Base-by-base conservation (phyloP, 352 stramenopile genomes). In the Phytophthora litchii region DNA sequence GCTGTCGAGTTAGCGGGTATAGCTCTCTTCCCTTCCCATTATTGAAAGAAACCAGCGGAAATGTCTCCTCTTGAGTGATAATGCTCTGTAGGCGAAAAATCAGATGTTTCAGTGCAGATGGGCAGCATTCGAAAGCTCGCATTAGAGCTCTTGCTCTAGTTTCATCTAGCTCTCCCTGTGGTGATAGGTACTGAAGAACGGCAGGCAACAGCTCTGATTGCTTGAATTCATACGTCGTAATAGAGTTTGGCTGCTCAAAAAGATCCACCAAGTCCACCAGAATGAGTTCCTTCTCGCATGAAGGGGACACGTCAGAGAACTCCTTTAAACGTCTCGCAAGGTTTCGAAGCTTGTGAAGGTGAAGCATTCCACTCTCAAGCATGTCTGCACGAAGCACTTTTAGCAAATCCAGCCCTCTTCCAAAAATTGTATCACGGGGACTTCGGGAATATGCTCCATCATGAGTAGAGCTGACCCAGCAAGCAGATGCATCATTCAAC, bases 141-240 rank as follows among this genome's bases (percentile, higher is more conserved):
- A 80, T 64, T 35, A 93, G 32, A 32, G 67, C 31, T 20, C 47
- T 54, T 17, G 74, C 54, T 54, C 78, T 55, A 29, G 49, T 38
- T 51, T 80, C 67, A 32, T 86, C 54, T 3, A 80, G n/a, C 10
- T 70, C 50, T 9, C 50, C 60, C 1, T 60, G 44, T 3, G 79
- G 72, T 3, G 72, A 67, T 5, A 93, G 25, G 37, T 81, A 91
- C 8, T 74, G 50, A 23, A 91, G 56, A 35, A 95, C 59, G 1
- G 83, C 78, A 23, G 81, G 74, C 7, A 95, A 69, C 1, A 95
- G 58, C 40, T 85, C 70, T 1, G 84, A 95, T 32, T 92, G 84
- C 46, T 91, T 92, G 58, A 95, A 91, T 44, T 95, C 86, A 27
- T 91, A 90, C 0, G 81, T 87, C 17, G 86, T 95, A 40, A 95